Percentiles rank a stretch among this genome's conserved stretches.
These are phyloP conservation scores for Scleroderma bovista DNA, from an alignment of 768 basidiomycete species.

Conservation along the genomic window DNA sequence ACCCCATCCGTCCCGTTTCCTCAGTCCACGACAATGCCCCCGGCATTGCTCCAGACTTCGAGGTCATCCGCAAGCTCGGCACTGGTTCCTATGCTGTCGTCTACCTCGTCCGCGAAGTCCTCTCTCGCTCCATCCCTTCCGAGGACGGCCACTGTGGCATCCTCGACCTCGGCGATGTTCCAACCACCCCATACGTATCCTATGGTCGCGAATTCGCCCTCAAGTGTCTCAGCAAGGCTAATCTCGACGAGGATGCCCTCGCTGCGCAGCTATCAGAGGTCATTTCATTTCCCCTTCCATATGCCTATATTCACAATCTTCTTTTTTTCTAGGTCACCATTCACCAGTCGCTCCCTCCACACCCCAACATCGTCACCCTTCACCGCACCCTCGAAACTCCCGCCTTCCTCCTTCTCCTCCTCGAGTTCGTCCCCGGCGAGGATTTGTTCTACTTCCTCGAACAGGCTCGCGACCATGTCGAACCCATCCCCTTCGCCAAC, in stretches of 20 bases:
- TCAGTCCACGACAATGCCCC: constrained; percentile 30
- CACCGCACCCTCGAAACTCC: constrained; percentile 90
- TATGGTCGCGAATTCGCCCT: constrained; percentile 89
- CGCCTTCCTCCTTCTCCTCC: constrained; percentile 84
- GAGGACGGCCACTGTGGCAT: constrained; percentile 52
- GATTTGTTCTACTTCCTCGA: constrained; percentile 98
- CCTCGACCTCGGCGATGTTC: constrained; percentile 47
- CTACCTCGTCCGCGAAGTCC: constrained; percentile 79
- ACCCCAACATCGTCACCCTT: constrained; percentile 93
- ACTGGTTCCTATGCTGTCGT: constrained; percentile 92
- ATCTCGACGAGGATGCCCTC: constrained; percentile 85
- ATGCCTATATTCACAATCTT: constrained; percentile 6
- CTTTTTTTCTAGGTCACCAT: constrained; percentile 67
- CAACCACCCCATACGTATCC: constrained; percentile 33
- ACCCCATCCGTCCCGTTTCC: constrained; percentile 55
- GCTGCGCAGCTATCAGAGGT: constrained; percentile 90
- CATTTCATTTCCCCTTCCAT: constrained; percentile 11
- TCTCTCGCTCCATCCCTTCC: constrained; percentile 34
- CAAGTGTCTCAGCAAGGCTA: constrained; percentile 92
- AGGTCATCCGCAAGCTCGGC: constrained; percentile 82
- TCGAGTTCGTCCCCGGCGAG: constrained; percentile 95
- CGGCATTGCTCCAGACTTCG: constrained; percentile 61
- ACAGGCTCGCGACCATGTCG: constrained; percentile 86
- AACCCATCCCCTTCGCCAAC: constrained; percentile 35
- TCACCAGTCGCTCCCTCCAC: constrained; percentile 85